Percentiles rank a stretch among this genome's conserved stretches.
These are phyloP conservation scores for Colletotrichum sojae DNA, from an alignment of 2,329 filamentous ascomycete genomes.

Conservation along the genomic window DNA sequence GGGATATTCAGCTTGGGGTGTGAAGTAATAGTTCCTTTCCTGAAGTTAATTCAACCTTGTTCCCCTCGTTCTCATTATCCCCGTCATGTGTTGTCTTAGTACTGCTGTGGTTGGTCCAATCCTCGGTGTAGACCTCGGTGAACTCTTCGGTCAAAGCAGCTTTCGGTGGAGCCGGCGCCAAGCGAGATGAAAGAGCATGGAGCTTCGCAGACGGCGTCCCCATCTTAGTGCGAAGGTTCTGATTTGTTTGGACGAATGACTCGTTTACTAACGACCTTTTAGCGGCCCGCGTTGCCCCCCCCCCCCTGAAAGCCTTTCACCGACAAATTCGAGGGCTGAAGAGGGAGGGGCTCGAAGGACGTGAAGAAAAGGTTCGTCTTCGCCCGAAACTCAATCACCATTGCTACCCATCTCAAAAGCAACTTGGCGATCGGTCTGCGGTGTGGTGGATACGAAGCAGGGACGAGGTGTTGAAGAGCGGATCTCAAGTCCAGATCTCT, in stretches of 20 bases:
- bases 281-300: conserved; percentile 9
- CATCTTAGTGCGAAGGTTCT: conserved; percentile 7
- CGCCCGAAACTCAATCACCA: background rate
- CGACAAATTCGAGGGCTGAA: conserved; percentile 23
- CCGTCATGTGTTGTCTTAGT: too few relatives aligned
- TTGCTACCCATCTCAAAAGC: background rate
- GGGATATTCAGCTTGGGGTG: too few relatives aligned
- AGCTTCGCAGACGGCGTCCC: background rate
- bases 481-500: background rate
- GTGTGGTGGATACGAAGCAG: background rate
- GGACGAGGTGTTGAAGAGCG: background rate
- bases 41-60: too few relatives aligned
- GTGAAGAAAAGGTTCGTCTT: background rate
- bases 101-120: too few relatives aligned
- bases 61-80: too few relatives aligned
- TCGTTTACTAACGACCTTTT: conserved; percentile 1
- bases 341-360: background rate
- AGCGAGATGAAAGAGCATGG: conserved; percentile 31
- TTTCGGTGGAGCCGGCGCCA: conserved; percentile 12
- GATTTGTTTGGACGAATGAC: conserved; percentile 32
- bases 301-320: conserved; percentile 13
- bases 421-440: background rate
- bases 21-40: too few relatives aligned
- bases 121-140: background rate
- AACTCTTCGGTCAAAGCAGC: background rate